A percentile compares a stretch with the other conserved stretches of the same genome.
These are phyloP conservation scores for Aspergillus fumigatiaffinis DNA, from an alignment of 2,329 filamentous ascomycete genomes.

Conservation along the genomic window DNA sequence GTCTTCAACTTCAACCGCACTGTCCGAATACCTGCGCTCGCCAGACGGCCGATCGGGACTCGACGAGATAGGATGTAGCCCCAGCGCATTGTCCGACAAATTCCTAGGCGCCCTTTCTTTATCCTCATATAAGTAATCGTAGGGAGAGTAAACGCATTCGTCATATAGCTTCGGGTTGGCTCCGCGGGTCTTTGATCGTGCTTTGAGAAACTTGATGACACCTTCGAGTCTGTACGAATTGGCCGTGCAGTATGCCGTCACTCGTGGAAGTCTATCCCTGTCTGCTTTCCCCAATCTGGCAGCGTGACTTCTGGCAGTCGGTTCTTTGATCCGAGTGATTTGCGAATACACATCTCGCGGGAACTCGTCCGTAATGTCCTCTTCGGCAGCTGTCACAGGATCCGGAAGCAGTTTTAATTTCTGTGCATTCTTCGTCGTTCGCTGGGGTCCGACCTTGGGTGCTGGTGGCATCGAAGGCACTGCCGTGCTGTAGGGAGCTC, in stretches of 20 bases:
- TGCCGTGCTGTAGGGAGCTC: constrained; percentile 49
- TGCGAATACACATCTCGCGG: constrained; percentile 95
- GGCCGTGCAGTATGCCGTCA: constrained; percentile 95
- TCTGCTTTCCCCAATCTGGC: constrained; percentile 91
- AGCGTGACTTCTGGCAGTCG: constrained; percentile 85
- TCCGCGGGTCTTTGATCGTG: constrained; percentile 69
- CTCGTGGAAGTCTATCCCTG: constrained; percentile 76
- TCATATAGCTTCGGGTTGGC: constrained; percentile 90
- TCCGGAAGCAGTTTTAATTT: constrained; percentile 97
- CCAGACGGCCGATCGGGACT: constrained; percentile 35
- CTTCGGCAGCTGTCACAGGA: constrained; percentile 76
- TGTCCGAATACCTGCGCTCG: constrained; percentile 65
- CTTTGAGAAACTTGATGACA: constrained; percentile 86
- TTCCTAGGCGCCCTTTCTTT: constrained; percentile 29
- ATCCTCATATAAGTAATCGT: constrained; percentile 65
- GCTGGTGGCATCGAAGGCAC: constrained; percentile 39
- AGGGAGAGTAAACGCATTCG: constrained; percentile 96
- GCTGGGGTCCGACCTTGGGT: constrained; percentile 84
- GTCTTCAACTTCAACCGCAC: constrained; percentile 65
- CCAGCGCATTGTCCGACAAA: constrained; percentile 34
- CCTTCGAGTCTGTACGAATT: constrained; percentile 87
- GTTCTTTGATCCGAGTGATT: constrained; percentile 96
- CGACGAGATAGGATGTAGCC: constrained; percentile 18
- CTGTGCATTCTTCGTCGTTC: constrained; percentile 91
- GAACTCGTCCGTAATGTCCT: constrained; percentile 76